phyloP scores from a whole-genome alignment of 768 basidiomycete species.

The Pleurotus citrinopileatus region DNA sequence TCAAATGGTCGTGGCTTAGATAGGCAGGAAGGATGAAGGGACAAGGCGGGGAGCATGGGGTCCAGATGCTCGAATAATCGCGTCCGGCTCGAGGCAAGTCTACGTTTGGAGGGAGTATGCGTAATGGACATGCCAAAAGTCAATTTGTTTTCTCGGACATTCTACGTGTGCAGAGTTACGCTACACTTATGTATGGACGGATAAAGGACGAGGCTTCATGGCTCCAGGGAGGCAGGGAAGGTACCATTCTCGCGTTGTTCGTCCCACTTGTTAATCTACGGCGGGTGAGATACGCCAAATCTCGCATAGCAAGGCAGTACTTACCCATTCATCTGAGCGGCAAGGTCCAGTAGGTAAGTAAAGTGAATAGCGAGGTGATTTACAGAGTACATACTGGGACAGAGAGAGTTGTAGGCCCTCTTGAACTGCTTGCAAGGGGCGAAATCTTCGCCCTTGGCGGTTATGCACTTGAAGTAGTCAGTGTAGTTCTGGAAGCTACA shows the following conservation, averaged over 20 bases:
- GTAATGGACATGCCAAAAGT: no score
- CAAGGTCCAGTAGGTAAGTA: constrained; percentile 6
- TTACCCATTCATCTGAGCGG: constrained; percentile 85
- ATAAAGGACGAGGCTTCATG: constrained; percentile 24
- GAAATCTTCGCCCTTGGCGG: constrained; percentile 97
- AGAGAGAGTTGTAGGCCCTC: constrained; percentile 92
- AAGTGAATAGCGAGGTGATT: constrained; percentile 4
- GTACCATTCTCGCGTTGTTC: constrained; percentile 92
- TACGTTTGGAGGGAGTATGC: no score
- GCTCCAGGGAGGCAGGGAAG: constrained; percentile 89
- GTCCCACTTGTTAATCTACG: constrained; percentile 90
- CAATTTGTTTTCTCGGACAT: constrained; percentile 4
- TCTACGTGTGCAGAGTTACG: neutral
- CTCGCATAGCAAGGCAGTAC: constrained; percentile 11
- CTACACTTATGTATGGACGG: neutral
- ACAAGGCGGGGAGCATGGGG: no score
- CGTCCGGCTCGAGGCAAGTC: no score
- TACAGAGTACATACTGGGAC: constrained; percentile 78
- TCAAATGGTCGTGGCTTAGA: neutral
- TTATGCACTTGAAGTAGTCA: constrained; percentile 97
- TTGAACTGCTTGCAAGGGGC: constrained; percentile 99
- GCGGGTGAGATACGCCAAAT: constrained; percentile 10
- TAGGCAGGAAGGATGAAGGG: no score
- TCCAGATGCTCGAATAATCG: no score
- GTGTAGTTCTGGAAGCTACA: constrained; percentile 91